Percentiles rank a stretch among this genome's conserved stretches.
phyloP scores from a whole-genome alignment of 306 rosid genomes.

The Canavalia ensiformis region DNA sequence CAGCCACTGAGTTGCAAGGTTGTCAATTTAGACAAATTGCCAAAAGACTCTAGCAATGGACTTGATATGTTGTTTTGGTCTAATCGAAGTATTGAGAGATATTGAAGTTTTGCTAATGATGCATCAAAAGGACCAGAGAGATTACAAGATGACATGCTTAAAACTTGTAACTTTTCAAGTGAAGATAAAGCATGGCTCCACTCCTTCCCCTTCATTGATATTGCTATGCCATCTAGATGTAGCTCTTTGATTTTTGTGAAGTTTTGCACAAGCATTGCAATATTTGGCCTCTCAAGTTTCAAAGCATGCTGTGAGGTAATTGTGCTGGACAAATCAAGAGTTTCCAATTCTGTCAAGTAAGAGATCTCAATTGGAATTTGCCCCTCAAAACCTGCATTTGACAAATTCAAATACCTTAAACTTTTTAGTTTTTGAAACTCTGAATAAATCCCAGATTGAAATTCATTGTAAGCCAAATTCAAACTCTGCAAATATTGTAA shows the following conservation, averaged over 20 bases:
- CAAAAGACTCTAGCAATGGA: constrained; percentile 6
- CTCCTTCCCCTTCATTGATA: not conserved
- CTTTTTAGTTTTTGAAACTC: not conserved
- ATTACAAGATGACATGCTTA: constrained; percentile 23
- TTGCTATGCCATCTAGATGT: not conserved
- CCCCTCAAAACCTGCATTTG: constrained; percentile 30
- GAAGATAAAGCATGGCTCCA: constrained; percentile 28
- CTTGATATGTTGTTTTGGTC: not conserved
- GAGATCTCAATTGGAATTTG: constrained; percentile 26
- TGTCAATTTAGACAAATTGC: not conserved
- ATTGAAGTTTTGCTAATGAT: not conserved
- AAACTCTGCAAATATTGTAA: not conserved
- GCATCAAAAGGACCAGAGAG: constrained; percentile 30
- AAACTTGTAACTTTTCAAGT: not conserved
- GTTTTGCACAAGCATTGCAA: constrained; percentile 17
- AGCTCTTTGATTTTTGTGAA: constrained; percentile 6
- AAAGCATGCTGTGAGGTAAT: constrained; percentile 6
- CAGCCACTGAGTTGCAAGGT: constrained; percentile 19
- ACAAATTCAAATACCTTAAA: constrained; percentile 28
- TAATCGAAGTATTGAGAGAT: constrained; percentile 12
- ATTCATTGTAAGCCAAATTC: constrained; percentile 3
- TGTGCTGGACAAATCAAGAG: constrained; percentile 23
- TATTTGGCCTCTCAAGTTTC: constrained; percentile 20
- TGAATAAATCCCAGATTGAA: not conserved
- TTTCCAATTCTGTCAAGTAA: not conserved